A percentile compares a stretch with the other conserved stretches of the same genome.
These are phyloP conservation scores for Cutaneotrichosporon daszewskae DNA, from an alignment of 1,284 basidiomycete species.

Conservation along the genomic window DNA sequence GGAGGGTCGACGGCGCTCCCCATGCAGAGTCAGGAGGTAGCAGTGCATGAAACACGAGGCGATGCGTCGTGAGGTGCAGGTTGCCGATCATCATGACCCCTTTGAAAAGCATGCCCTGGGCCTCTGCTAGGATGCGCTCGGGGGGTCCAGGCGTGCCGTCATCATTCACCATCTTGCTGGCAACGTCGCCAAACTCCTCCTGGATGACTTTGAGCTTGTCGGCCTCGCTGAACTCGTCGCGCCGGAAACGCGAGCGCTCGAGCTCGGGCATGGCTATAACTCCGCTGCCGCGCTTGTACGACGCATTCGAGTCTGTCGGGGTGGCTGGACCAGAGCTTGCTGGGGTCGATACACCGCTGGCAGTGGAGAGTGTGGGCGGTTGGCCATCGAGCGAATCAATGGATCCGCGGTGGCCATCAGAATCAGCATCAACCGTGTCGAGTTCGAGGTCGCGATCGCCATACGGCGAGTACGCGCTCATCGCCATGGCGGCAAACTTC, in stretches of 20 bases:
- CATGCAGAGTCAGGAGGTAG: slow-evolving; percentile 50
- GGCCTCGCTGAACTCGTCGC: slow-evolving; percentile 25
- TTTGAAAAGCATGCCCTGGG: slow-evolving; percentile 50
- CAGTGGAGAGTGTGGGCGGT: too few species aligned
- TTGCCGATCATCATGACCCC: slow-evolving; percentile 58
- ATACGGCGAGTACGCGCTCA: slow-evolving; percentile 23
- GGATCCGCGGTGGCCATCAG: too few species aligned
- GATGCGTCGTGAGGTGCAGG: slow-evolving; percentile 61
- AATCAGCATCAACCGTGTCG: too few species aligned
- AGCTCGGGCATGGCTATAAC: not conserved
- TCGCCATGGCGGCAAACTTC: slow-evolving; percentile 22
- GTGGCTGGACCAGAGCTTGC: too few species aligned
- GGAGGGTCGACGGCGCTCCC: slow-evolving; percentile 4
- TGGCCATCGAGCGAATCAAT: too few species aligned
- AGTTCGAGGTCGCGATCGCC: not conserved
- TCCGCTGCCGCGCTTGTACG: too few species aligned
- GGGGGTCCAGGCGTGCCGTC: slow-evolving; percentile 48
- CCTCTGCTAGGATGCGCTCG: slow-evolving; percentile 55
- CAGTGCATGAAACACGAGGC: slow-evolving; percentile 61
- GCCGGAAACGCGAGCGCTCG: slow-evolving; percentile 1
- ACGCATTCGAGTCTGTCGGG: too few species aligned
- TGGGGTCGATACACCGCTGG: too few species aligned
- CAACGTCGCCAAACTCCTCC: slow-evolving; percentile 45
- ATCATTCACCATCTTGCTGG: slow-evolving; percentile 52
- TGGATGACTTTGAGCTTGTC: slow-evolving; percentile 43